phyloP scores from a whole-genome alignment of 2,329 filamentous ascomycete species.

The Chrysoporthe puriensis region DNA sequence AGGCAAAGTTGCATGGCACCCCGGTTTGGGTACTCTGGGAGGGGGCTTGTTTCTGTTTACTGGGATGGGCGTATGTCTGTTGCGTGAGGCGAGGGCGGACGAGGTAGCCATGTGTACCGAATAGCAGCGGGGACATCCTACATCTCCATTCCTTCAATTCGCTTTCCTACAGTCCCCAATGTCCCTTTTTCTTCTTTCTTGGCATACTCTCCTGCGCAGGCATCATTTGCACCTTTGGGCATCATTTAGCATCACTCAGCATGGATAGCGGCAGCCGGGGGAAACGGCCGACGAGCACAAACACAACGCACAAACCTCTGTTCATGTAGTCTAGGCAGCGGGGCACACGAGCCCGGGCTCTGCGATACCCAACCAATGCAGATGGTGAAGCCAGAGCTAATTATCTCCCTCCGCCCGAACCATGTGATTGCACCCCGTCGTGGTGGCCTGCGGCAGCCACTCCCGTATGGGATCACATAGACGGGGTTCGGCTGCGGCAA shows the following conservation, averaged over 20 bases:
- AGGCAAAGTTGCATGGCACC: conserved; percentile 24
- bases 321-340: neutral
- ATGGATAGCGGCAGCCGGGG: conserved; percentile 20
- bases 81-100: conserved; percentile 15
- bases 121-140: conserved; percentile 16
- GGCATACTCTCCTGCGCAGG: conserved; percentile 10
- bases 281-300: neutral
- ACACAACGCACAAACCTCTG: neutral
- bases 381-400: conserved; percentile 2
- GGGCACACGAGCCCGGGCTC: conserved; percentile 8
- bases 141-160: conserved; percentile 19
- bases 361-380: conserved; percentile 22
- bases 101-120: conserved; percentile 20
- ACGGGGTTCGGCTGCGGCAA: neutral
- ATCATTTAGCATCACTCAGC: conserved; percentile 27
- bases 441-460: neutral
- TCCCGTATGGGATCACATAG: neutral
- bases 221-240: conserved; percentile 5
- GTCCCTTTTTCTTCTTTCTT: conserved; percentile 7
- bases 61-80: conserved; percentile 10
- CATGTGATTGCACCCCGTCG: neutral
- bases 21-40: conserved; percentile 13
- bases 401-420: neutral
- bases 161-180: conserved; percentile 6
- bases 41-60: neutral